Evolutionary conservation across 345 rosid genomes (phyloP).

Genomic region (Adansonia digitata): DNA sequence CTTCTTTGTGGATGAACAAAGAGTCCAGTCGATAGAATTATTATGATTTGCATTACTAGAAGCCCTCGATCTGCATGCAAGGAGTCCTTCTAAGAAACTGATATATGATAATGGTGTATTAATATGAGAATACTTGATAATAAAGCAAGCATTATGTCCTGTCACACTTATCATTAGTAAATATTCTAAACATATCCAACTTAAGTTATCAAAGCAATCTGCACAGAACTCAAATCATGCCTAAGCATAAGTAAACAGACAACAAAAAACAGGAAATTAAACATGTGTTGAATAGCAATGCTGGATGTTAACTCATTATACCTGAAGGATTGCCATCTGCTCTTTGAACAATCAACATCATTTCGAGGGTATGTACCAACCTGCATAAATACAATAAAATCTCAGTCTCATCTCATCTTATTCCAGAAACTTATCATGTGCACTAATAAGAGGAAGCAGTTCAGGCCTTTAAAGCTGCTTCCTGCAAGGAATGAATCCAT

Average conservation of each 20-base stretch:
- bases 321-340: conserved; percentile 73
- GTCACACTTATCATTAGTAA: not conserved
- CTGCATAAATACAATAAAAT: conserved; percentile 38
- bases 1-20: conserved; percentile 42
- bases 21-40: conserved; percentile 72
- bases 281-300: not conserved
- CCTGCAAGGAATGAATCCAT: conserved; percentile 85
- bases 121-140: conserved; percentile 4
- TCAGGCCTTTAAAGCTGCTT: conserved; percentile 70
- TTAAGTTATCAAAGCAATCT: not conserved
- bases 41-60: conserved; percentile 41
- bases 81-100: conserved; percentile 13
- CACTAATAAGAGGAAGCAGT: conserved; percentile 7
- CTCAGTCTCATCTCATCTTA: conserved; percentile 2
- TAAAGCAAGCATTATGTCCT: conserved; percentile 1
- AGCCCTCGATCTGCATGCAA: conserved; percentile 50
- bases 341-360: conserved; percentile 44
- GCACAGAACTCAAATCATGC: not conserved
- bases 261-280: not conserved
- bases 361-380: conserved; percentile 41
- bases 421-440: not conserved
- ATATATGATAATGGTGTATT: conserved; percentile 5
- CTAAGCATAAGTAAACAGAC: not conserved
- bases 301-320: conserved; percentile 11
- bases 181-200: not conserved